Conservation (phyloP, 768 basidiomycete species). For the Tulasnella sp. region DNA sequence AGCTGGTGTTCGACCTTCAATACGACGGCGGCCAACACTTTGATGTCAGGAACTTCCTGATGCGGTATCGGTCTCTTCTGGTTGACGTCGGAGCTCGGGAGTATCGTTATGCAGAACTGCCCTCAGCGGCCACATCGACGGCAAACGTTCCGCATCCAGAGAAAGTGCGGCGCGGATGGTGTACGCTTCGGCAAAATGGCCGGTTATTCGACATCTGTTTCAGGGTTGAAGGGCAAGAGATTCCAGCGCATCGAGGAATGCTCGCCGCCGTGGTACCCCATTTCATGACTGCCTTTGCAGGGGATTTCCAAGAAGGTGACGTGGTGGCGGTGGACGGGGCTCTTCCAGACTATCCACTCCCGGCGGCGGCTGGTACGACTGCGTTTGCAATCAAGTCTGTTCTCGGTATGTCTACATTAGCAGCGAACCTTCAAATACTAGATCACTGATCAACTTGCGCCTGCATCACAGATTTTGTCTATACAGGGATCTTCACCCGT, state of each 20-base stretch:
- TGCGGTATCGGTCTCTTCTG: not conserved
- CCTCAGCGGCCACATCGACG: not conserved
- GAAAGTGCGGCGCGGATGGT: not conserved
- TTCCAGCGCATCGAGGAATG: not conserved
- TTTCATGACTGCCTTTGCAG: not conserved
- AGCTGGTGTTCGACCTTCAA: not conserved
- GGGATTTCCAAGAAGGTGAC: not conserved
- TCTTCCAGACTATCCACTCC: not conserved
- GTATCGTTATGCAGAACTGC: not conserved
- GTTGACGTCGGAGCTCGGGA: not conserved
- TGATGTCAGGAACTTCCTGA: not conserved
- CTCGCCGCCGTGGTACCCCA: not conserved
- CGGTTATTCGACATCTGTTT: not conserved
- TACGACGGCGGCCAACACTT: not conserved
- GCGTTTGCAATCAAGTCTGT: not conserved
- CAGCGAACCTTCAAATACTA: not conserved
- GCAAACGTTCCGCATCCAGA: not conserved
- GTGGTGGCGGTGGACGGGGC: not conserved
- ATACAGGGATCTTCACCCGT: not conserved
- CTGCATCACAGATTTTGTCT: not conserved
- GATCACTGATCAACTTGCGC: not conserved
- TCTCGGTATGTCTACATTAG: not conserved
- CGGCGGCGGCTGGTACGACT: not conserved
- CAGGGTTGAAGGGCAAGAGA: not conserved
- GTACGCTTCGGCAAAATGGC: not conserved